Percentiles rank a stretch among this genome's conserved stretches.
Conservation (phyloP, 1,139 yeast genomes). For the Kodamaea suecica region DNA sequence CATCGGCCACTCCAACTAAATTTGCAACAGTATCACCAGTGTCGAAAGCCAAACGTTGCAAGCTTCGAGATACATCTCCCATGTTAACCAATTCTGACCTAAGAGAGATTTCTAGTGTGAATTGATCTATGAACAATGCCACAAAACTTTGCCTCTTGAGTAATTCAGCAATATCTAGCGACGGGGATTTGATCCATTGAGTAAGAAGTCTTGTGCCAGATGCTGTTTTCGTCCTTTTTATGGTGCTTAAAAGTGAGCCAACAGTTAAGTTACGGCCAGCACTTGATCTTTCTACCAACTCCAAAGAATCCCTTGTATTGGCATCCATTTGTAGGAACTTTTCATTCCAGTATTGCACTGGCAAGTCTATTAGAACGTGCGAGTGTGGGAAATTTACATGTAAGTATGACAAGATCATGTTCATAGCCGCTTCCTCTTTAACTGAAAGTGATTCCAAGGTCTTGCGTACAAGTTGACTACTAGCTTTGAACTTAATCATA, state of each 20-base stretch:
- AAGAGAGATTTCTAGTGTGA: slow-evolving; percentile 29
- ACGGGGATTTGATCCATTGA: slow-evolving; percentile 83
- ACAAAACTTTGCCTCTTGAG: slow-evolving; percentile 62
- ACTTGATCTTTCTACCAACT: slow-evolving; percentile 53
- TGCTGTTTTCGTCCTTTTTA: slow-evolving; percentile 71
- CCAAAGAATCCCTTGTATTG: slow-evolving; percentile 78
- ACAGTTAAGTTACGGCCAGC: slow-evolving; percentile 53
- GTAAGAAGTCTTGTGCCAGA: slow-evolving; percentile 77
- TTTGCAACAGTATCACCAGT: slow-evolving; percentile 35
- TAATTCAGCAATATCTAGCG: slow-evolving; percentile 56
- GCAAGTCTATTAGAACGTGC: slow-evolving; percentile 36
- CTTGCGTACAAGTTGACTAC: slow-evolving; percentile 52
- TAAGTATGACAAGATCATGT: slow-evolving; percentile 40
- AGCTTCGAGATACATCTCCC: slow-evolving; percentile 40
- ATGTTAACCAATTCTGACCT: slow-evolving; percentile 24
- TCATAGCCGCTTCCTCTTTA: slow-evolving; percentile 44
- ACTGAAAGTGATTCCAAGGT: slow-evolving; percentile 53
- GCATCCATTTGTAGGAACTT: slow-evolving; percentile 75
- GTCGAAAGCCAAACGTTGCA: slow-evolving; percentile 37
- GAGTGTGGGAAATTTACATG: slow-evolving; percentile 42
- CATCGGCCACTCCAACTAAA: slow-evolving; percentile 32
- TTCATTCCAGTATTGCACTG: slow-evolving; percentile 39
- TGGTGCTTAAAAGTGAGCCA: slow-evolving; percentile 69
- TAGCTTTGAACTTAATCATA: slow-evolving; percentile 40
- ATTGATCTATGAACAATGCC: slow-evolving; percentile 43